phyloP scores from a whole-genome alignment of 345 rosid species.

The Syzygium aqueum region DNA sequence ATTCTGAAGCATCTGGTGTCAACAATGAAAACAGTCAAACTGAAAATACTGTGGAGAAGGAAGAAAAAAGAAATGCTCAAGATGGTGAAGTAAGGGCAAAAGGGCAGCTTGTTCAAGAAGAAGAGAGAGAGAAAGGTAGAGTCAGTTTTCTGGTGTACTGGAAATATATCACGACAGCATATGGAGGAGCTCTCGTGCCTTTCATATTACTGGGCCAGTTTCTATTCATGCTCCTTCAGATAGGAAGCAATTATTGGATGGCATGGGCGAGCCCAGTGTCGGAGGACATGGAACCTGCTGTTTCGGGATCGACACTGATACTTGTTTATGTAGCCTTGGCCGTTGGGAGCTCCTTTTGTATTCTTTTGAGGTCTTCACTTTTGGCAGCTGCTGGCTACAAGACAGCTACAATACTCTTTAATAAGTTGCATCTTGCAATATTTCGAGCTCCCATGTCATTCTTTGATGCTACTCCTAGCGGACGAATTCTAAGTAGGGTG shows the following conservation, averaged over 20 bases:
- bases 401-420: constrained; percentile 56
- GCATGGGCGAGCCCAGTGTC: constrained; percentile 63
- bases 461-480: constrained; percentile 73
- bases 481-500: constrained; percentile 51
- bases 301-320: constrained; percentile 24
- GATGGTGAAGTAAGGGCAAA: constrained; percentile 29
- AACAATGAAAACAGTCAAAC: constrained; percentile 10
- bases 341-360: constrained; percentile 44
- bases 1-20: constrained; percentile 7
- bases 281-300: constrained; percentile 33
- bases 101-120: constrained; percentile 79
- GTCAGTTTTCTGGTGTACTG: constrained; percentile 66
- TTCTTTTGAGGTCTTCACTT: constrained; percentile 35
- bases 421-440: constrained; percentile 49
- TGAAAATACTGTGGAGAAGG: background rate
- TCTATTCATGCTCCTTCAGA: constrained; percentile 47
- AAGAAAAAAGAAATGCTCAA: constrained; percentile 12
- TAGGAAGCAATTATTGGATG: constrained; percentile 81
- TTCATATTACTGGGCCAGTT: constrained; percentile 44
- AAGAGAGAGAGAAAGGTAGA: constrained; percentile 80
- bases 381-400: constrained; percentile 39
- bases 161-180: constrained; percentile 54
- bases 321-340: constrained; percentile 47
- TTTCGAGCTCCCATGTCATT: constrained; percentile 82
- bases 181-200: constrained; percentile 62